Conservation (phyloP, 352 stramenopile genomes). For the Lagenidium giganteum region DNA sequence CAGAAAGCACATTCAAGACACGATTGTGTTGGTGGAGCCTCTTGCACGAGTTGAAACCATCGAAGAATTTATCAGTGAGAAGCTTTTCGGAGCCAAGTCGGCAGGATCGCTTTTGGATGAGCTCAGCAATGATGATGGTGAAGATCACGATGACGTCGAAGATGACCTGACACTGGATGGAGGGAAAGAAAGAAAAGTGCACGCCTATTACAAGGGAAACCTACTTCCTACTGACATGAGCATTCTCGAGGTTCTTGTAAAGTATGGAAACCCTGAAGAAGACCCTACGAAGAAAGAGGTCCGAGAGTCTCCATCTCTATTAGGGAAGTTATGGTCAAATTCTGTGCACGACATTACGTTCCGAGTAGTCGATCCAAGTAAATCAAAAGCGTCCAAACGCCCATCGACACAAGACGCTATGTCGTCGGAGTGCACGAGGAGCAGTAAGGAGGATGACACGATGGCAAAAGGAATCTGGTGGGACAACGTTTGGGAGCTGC, state of each 20-base stretch:
- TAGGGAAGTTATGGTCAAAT: conserved; percentile 38
- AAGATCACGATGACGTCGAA: conserved; percentile 15
- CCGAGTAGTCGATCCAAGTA: conserved; percentile 18
- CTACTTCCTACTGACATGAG: conserved; percentile 35
- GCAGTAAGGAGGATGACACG: no score
- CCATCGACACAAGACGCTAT: not conserved
- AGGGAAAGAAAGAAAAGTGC: conserved; percentile 27
- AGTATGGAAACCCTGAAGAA: conserved; percentile 18
- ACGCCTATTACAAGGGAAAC: conserved; percentile 34
- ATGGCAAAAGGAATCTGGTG: no score
- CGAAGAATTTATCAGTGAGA: conserved; percentile 69
- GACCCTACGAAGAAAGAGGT: conserved; percentile 1
- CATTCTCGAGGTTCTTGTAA: conserved; percentile 67
- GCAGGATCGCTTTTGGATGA: conserved; percentile 27
- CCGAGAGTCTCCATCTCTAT: conserved; percentile 11
- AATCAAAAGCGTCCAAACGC: not conserved
- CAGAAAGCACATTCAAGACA: conserved; percentile 44
- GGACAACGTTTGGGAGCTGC: conserved; percentile 60
- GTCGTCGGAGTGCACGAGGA: no score
- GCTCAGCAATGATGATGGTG: conserved; percentile 19
- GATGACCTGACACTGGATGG: conserved; percentile 22
- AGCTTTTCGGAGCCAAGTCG: conserved; percentile 38
- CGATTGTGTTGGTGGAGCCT: conserved; percentile 69
- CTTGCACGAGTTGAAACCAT: conserved; percentile 74
- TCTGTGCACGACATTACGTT: conserved; percentile 61